Evolutionary conservation across 306 rosid genomes (phyloP), one percentile per base, ranked within the genome.

Genomic region (Ormosia semicastrata): DNA sequence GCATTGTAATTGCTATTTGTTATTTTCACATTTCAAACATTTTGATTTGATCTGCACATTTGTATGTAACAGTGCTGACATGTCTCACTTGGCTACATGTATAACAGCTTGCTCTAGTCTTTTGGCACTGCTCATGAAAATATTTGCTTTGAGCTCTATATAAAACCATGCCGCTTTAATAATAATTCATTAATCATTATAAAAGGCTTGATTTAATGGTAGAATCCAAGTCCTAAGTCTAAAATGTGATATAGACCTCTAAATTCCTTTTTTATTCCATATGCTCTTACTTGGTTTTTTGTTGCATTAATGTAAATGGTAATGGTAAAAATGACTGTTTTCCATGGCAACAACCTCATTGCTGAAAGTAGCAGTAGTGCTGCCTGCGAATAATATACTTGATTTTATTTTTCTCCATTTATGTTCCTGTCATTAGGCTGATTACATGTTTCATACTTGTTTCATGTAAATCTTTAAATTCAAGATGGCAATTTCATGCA

Each of bases 401-500:
- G 50, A 40, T 76, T 76, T 65, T n/a, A 41, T 32, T 80, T 74
- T 66, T 74, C 76, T 75, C 50, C 62, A 2, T 56, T 24, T 34
- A 5, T 17, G 41, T 14, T 44, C 54, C 12, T 39, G 53, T 34
- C 60, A 63, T 41, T 63, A 3, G 64, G 18, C 49, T 53, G 79
- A 12, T 43, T 17, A 10, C 54, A 64, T 64, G 74, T 72, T 71
- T 56, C 65, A 5, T 8, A 65, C 57, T 53, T 78, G 43, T 49
- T 68, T 76, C 36, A n/a, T 68, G 60, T 76, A 36, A 52, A 80
- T 62, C n/a, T 34, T 74, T 63, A 36, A 47, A 68, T 59, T 60
- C 74, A 52, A 67, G 84, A 30, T 68, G 65, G 73, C n/a, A 50
- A 9, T 75, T 58, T 75, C 7, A 58, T 41, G 49, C 67, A 62